A percentile compares a stretch with the other conserved stretches of the same genome.
Conservation (phyloP, 2,329 filamentous ascomycete genomes). For the Paracoccidioides brasiliensis region DNA sequence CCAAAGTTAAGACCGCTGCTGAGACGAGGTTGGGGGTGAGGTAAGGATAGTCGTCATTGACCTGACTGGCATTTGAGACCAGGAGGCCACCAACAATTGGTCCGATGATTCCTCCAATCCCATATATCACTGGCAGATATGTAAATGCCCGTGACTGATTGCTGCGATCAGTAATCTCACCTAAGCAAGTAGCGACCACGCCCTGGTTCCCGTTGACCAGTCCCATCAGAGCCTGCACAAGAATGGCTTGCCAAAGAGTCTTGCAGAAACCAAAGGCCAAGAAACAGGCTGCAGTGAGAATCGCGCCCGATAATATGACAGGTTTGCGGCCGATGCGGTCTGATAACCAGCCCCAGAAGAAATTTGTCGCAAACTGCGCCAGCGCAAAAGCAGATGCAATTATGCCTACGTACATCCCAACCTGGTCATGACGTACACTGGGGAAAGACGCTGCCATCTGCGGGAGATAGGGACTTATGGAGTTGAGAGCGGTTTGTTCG, state of each 20-base stretch:
- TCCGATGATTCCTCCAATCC: conserved; percentile 82
- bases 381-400: conserved; percentile 85
- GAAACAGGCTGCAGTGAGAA: conserved; percentile 72
- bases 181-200: conserved; percentile 82
- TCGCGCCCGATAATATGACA: conserved; percentile 66
- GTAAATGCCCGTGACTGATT: conserved; percentile 92
- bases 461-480: conserved; percentile 87
- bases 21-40: conserved; percentile 71
- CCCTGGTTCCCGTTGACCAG: conserved; percentile 90
- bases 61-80: conserved; percentile 50
- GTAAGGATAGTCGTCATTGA: conserved; percentile 58
- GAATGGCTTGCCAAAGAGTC: conserved; percentile 67
- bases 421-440: conserved; percentile 56
- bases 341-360: conserved; percentile 77
- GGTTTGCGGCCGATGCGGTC: conserved; percentile 71
- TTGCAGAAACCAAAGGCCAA: conserved; percentile 75
- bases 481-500: conserved; percentile 94
- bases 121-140: conserved; percentile 92
- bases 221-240: conserved; percentile 84
- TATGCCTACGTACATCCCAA: conserved; percentile 78
- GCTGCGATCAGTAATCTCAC: conserved; percentile 86
- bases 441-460: conserved; percentile 82
- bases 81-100: conserved; percentile 81
- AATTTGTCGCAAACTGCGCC: conserved; percentile 84
- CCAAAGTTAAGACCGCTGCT: conserved; percentile 56